Percentiles rank a stretch among this genome's conserved stretches.
These are phyloP conservation scores for Albatrellus sp. DNA, from an alignment of 1,284 basidiomycete genomes.

Conservation along the genomic window DNA sequence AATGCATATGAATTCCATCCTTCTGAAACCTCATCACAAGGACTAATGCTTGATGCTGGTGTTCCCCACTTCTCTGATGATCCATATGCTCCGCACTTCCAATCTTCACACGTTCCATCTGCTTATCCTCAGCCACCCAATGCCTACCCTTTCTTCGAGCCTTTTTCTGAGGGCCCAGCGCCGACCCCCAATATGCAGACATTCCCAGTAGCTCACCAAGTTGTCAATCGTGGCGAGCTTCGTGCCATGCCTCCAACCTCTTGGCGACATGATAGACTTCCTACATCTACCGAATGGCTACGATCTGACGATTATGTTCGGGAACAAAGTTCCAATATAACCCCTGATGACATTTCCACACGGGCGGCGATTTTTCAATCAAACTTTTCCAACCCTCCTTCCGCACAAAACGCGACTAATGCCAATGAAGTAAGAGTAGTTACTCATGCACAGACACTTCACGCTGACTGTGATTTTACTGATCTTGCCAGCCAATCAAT, in stretches of 20 bases:
- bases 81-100: constrained; percentile 5
- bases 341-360: constrained; percentile 12
- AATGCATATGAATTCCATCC: constrained; percentile 34
- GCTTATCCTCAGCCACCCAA: constrained; percentile 19
- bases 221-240: constrained; percentile 12
- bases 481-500: constrained; percentile 56
- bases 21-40: constrained; percentile 15
- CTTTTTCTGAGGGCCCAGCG: constrained; percentile 31
- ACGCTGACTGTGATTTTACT: not conserved
- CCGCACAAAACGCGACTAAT: constrained; percentile 12
- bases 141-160: constrained; percentile 36
- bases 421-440: constrained; percentile 24
- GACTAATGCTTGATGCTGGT: constrained; percentile 21
- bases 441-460: not conserved
- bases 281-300: constrained; percentile 21
- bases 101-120: constrained; percentile 18
- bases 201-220: constrained; percentile 19
- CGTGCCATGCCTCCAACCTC: constrained; percentile 3
- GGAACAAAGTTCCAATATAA: constrained; percentile 11
- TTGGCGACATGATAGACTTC: constrained; percentile 14
- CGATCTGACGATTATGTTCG: constrained; percentile 17
- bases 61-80: constrained; percentile 13
- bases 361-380: constrained; percentile 10
- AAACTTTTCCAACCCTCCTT: constrained; percentile 7
- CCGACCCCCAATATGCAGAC: constrained; percentile 18